Evolutionary conservation across 1,284 basidiomycete species (phyloP).

Genomic region (Apiotrichum akiyoshidainum): DNA sequence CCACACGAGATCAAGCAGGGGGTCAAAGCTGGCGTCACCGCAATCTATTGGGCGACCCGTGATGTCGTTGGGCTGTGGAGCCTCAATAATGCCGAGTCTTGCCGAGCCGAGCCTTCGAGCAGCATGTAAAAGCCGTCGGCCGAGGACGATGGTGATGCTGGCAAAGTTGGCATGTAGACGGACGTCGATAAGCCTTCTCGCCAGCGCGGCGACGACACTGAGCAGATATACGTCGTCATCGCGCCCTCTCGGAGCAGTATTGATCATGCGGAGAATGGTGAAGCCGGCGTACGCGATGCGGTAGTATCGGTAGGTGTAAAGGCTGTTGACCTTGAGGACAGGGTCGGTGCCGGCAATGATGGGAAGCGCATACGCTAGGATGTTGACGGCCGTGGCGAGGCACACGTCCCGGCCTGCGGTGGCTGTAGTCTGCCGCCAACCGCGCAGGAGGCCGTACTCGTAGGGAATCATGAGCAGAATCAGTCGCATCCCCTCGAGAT

Average conservation of each 20-base stretch:
- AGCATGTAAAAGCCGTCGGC: slow-evolving; percentile 18
- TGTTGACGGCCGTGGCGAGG: not conserved
- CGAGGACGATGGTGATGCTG: slow-evolving; percentile 18
- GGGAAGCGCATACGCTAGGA: not conserved
- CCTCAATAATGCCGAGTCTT: not conserved
- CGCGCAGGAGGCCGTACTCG: slow-evolving; percentile 10
- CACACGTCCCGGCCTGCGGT: not conserved
- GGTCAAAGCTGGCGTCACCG: not conserved
- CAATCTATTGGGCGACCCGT: not conserved
- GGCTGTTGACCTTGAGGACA: not conserved
- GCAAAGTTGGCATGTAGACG: slow-evolving; percentile 21
- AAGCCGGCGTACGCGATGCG: slow-evolving; percentile 19
- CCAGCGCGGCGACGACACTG: slow-evolving; percentile 17
- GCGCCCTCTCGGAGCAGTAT: slow-evolving; percentile 8
- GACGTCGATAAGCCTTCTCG: slow-evolving; percentile 14
- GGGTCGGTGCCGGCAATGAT: slow-evolving; percentile 1
- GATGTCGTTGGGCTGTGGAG: not conserved
- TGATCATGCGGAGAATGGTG: slow-evolving; percentile 21
- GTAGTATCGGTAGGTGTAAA: slow-evolving; percentile 13
- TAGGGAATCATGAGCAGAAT: slow-evolving; percentile 22
- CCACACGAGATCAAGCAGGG: not conserved
- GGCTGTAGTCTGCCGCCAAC: not conserved
- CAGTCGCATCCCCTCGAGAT: slow-evolving; percentile 18
- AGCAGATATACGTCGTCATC: slow-evolving; percentile 22
- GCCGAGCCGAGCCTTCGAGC: slow-evolving; percentile 11